Evolutionary conservation across 2,329 filamentous ascomycete species (phyloP), one percentile per base, ranked within the genome.

Genomic region (Diaporthe vexans): DNA sequence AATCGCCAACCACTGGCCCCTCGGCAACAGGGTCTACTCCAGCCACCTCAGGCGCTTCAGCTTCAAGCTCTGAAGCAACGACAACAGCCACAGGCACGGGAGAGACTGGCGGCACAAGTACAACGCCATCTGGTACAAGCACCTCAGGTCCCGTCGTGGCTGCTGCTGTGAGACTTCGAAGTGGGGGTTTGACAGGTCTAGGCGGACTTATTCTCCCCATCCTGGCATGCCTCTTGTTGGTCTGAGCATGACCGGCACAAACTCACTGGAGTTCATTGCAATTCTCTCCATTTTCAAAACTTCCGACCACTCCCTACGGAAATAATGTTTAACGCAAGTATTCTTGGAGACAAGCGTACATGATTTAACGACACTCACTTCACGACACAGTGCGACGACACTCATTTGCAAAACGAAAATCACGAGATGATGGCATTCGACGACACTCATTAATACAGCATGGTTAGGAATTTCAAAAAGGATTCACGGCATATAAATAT

Each of bases 331-430:
- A 67, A 58, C 29, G 4, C 33, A 43, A 19, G 37, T 57, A 29
- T 52, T 43, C 13, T 59, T 58, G 19, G 37, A 37, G 17, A 67
- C 58, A 21, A 70, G 54, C 57, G 2, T 48, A 58, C 21, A 68
- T 37, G 33, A 51, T 48, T 59, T 68, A n/a, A 67, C 29, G 58
- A 73, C 65, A 75, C 61, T 73, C 71, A 73, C 57, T 73, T 13
- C 10, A 51, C 61, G 61, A 51, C 40, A 7, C 19, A 65, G 7
- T 37, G 24, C 29, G 46, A 35, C 29, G 33, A 67, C 63, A 52
- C 48, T 68, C 63, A 54, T 68, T 54, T 54, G n/a, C 63, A 68
- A 40, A 29, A 68, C 33, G 11, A 33, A 21, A 52, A 21, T 68
- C 11, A 68, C 63, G 63, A 68, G 54, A 29, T 68, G n/a, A 68